phyloP scores from a whole-genome alignment of 345 rosid species.

The Gossypium sturtianum region DNA sequence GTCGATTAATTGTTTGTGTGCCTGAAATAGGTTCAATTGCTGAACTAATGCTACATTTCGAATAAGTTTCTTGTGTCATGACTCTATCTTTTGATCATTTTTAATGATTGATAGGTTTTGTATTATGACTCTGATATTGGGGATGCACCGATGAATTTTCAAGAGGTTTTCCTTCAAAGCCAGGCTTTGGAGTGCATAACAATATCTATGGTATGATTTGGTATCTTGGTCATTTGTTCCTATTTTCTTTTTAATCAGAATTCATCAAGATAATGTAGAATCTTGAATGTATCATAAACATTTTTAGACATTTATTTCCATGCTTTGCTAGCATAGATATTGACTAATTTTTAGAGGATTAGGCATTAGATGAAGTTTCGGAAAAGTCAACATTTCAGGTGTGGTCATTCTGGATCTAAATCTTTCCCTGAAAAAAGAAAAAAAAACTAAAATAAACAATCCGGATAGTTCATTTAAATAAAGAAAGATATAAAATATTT shows the following conservation, averaged over 20 bases:
- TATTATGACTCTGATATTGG: constrained; percentile 81
- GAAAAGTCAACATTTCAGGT: background rate
- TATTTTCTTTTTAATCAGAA: background rate
- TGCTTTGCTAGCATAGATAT: background rate
- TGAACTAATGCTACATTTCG: background rate
- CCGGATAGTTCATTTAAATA: background rate
- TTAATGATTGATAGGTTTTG: constrained; percentile 44
- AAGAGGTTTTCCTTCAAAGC: constrained; percentile 89
- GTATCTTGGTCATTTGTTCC: background rate
- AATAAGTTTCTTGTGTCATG: background rate
- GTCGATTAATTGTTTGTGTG: background rate
- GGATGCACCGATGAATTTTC: constrained; percentile 77
- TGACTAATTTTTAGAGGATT: background rate
- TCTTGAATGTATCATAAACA: constrained; percentile 1
- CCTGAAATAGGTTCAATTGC: background rate
- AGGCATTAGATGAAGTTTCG: background rate
- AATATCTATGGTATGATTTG: constrained; percentile 66
- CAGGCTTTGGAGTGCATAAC: constrained; percentile 93
- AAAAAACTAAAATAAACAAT: background rate
- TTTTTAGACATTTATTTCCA: background rate
- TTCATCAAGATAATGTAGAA: background rate
- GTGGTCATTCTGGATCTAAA: background rate
- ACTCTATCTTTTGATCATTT: constrained; percentile 2
- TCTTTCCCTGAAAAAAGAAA: background rate
- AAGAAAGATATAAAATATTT: background rate